Evolutionary conservation across 345 rosid species (phyloP), one percentile per base, ranked within the genome.

Genomic region (Pseudoturritis turrita): DNA sequence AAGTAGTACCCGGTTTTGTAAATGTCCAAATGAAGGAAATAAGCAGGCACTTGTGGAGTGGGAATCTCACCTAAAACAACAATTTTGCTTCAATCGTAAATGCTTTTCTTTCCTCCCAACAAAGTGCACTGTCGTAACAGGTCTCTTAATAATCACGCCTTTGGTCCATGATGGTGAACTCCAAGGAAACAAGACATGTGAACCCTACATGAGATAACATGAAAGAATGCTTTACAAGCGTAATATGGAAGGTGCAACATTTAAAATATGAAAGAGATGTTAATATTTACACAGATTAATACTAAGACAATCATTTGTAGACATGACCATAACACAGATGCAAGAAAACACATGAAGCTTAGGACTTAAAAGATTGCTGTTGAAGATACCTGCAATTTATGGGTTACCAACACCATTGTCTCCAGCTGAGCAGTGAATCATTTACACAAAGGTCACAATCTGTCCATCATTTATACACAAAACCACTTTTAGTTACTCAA

Each of bases 341-440:
- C 11, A 17, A 61, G 10, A 36, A 44, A 35, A 11, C 15, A 25
- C 13, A 18, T 26, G 0, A 29, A 53, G 37, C 2, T 15, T 10
- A 56, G 6, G 59, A 25, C 3, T 55, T 45, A 6, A 0, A 10
- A 68, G 40, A 53, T 25, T 6, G 9, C 33, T 12, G 40, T 9
- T 25, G 65, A 61, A 62, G 55, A 65, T 83, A 87, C 97, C 98
- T 87, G 91, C 80, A 90, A 79, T 40, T 87, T 92, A 82, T 92
- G 88, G 80, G 97, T 90, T 75, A 86, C 91, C 87, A 92, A 83
- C 77, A 85, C 88, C 97, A 90, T 92, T 76, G 63, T 87, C 87
- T 72, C 80, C 81, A 78, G 74, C 79, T 58, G 80, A 78, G 84
- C 85, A 78, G 77, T 77, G 51, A 61, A 79, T 74, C 96, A 92